Evolutionary conservation across 805 yeast genomes (phyloP), one percentile per base, ranked within the genome.

Genomic region (Sugiyamaella mastotermitis): DNA sequence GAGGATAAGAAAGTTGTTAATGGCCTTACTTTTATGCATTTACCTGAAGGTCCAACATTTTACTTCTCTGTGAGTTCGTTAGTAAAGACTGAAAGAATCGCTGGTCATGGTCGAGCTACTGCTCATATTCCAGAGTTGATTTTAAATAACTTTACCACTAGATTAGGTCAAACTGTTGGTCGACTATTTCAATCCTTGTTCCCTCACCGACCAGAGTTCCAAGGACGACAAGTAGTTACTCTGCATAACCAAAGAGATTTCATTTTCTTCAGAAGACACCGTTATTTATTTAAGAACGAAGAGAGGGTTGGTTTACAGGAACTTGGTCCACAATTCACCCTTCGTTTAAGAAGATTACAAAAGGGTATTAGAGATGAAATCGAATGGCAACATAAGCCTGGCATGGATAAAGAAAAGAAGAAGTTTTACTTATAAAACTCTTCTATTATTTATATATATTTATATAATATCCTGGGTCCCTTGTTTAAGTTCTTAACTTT

Each of bases 361-460:
- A 82, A 78, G 64, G 98, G 97, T 37, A 72, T 92, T 53, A 79
- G 79, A 55, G 94, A 86, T 49, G 97, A 90, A 54, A 71, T 83
- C 19, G 96, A 86, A 54, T 90, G 97, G 97, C 97, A 92, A 62
- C 95, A 87, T 64, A 76, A 85, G 51, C 80, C 96, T 3, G 94
- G 84, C 48, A 88, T 92, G 97, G 97, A 92, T 61, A 81, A 82
- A 54, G 97, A 90, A 60, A 90, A 88, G 78, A 79, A 80, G 64
- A 87, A 85, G 74, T 90, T 90, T 58, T 81, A 86, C 56, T 65
- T 90, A 50, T 90, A 66, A 54, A 18, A 4, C 10, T 10, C 13
- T 22, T 18, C 35, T 13, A 24, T 33, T 24, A 17, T 33, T 11
- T 33, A 17, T 31, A 10, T 31, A 27, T 27, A 27, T 27, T 27